Evolutionary conservation across 192 early-diverging fungal genomes (phyloP), one percentile per base, ranked within the genome.

Genomic region (Oehlia diaphana): DNA sequence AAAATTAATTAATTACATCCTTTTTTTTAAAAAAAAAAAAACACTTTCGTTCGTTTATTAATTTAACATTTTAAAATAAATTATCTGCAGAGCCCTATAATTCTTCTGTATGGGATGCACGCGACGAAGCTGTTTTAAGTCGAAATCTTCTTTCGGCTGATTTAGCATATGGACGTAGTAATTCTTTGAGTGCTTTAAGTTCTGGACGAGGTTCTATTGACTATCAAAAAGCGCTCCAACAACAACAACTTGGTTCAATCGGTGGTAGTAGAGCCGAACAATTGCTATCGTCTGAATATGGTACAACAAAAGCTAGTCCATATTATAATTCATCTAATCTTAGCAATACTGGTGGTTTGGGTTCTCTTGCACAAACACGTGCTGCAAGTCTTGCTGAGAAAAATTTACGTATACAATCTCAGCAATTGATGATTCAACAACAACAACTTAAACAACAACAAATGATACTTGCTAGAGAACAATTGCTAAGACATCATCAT

Each of bases 391-490:
- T 81, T 13, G 80, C 80, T 8, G 88, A 87, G 39, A 87, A 91
- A 78, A 90, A 88, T 64, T 80, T 90, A 37, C 83, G 88, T 62
- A 80, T 87, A 28, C 89, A 89, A 44, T 84, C 85, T 10, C 87
- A 88, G 69, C 88, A 88, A 53, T 74, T 85, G 2, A 49, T 89
- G 37, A 80, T 88, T 39, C 86, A 86, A 70, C 88, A 88, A 53
- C 86, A 90, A 49, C 87, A 87, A 69, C 77, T 79, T 1, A 83
- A 84, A 39, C 82, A 85, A 35, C 85, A 84, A 71, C 77, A 81
- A 28, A 42, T 88, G 74, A 68, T 78, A 26, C 69, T 82, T 44
- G 84, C 82, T 13, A 63, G 88, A 5, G 89, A 92, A 35, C 90
- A 91, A 50, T 80, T 88, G n/a, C 82, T 86, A 35, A 82, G 87